phyloP scores from a whole-genome alignment of 768 basidiomycete species.

The Suillus lakei region DNA sequence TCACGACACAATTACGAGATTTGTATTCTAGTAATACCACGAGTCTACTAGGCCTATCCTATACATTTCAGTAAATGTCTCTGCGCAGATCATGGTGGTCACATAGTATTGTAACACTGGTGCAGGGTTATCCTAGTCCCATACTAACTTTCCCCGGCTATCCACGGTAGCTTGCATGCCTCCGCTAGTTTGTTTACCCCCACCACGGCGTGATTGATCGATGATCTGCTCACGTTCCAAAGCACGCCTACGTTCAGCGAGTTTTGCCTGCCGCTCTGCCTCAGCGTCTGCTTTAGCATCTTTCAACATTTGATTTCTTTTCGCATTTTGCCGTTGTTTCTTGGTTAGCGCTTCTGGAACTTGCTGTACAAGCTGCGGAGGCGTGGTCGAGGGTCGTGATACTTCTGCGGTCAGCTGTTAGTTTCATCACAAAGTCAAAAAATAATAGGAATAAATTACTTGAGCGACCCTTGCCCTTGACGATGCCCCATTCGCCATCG shows the following conservation, averaged over 20 bases:
- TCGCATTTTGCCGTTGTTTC: constrained; percentile 71
- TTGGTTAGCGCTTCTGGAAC: constrained; percentile 60
- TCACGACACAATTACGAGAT: constrained; percentile 9
- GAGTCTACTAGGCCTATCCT: constrained; percentile 8
- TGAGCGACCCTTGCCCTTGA: constrained; percentile 55
- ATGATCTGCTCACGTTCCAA: constrained; percentile 57
- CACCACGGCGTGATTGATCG: constrained; percentile 42
- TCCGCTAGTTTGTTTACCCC: constrained; percentile 44
- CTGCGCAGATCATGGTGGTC: not conserved
- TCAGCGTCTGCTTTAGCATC: constrained; percentile 60
- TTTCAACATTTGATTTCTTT: constrained; percentile 61
- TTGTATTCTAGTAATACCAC: constrained; percentile 18
- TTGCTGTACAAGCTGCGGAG: constrained; percentile 25
- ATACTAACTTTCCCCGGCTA: constrained; percentile 60
- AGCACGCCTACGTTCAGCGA: constrained; percentile 65
- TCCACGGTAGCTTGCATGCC: constrained; percentile 69
- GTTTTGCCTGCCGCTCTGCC: constrained; percentile 48
- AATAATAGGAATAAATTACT: constrained; percentile 36
- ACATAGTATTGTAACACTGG: not conserved
- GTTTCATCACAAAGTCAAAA: not conserved
- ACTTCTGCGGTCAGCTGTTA: constrained; percentile 21
- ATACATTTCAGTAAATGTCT: constrained; percentile 4
- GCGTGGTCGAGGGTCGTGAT: constrained; percentile 16
- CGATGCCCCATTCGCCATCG: constrained; percentile 78
- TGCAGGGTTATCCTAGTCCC: constrained; percentile 43